Base-by-base conservation (phyloP, 495 filamentous ascomycete species). In the Parmelia sp. region DNA sequence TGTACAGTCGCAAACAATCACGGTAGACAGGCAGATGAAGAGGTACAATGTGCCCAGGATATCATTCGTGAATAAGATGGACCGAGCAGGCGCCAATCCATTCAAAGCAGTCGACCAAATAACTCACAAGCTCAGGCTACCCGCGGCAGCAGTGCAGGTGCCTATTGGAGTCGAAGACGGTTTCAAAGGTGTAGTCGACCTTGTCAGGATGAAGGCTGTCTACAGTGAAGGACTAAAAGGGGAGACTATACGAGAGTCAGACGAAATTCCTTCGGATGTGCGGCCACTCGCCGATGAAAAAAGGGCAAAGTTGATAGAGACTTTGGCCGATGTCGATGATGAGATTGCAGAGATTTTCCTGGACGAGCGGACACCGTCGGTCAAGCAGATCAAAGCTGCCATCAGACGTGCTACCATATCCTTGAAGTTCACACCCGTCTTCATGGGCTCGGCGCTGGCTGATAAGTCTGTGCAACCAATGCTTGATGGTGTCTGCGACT, bases 31-130 rank as follows among this genome's bases (percentile, higher is more conserved):
- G 65, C 95, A 99, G 80, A 99, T 99, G 95, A 88, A 89, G 78
- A 85, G 95, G 59, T 99, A 99, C 79, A 96, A 97, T 72, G 86
- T 99, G 59, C 95, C 95, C 40, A 82, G 95, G 66, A 89, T 99
- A 70, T 92, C 88, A 62, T 99, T 99, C 73, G 82, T 99, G 69
- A 99, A 99, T 80, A 99, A 99, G 83, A 99, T 99, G 95, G 95
- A 99, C 71, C 90, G 95, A 64, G 96, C 96, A 87, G 95, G 95
- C 57, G 91, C 95, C 63, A 97, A 99, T 73, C 95, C 95, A 4
- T 99, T 94, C 85, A 96, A 95, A 78, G 92, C 91, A 2, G 86
- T 97, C 55, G 94, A 97, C 29, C 91, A 96, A 80, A 97, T 99
- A 79, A 97, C 96, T 76, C 84, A 84, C 69, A 97, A 97, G 77